Evolutionary conservation across 2,329 filamentous ascomycete genomes (phyloP), one percentile per base, ranked within the genome.

Genomic region (Alternaria hordeiaustralica): DNA sequence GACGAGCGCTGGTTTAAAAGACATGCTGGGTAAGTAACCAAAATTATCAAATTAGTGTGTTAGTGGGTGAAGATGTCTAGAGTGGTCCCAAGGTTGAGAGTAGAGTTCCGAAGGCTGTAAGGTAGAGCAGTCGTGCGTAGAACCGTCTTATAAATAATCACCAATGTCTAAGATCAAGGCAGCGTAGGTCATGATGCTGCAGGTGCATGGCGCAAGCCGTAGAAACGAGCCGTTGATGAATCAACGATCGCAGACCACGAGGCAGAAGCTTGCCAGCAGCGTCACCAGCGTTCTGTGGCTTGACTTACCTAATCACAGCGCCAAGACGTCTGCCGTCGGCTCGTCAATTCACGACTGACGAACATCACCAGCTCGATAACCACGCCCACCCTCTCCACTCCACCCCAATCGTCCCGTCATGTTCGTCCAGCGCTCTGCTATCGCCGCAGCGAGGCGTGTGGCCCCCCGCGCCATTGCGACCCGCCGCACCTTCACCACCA

Each of bases 1-100:
- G 51, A 97, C 80, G 41, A 91, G 80, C n/a, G 88, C 88, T 47
- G 88, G 85, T 55, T 73, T 76, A 66, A 77, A 80, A 18, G 72
- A 36, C 75, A 77, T 77, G 20, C 12, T 66, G 20, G n/a, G 4
- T 46, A 33, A n/a, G 15, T 44, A 13, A 11, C 25, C 11, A 41
- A n/a, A 44, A n/a, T 8, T 26, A 20, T 13, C 13, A 15, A 20
- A 6, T 18, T 12, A 21, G 33, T 55, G 26, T 13, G 20, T 46
- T 26, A 21, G 25, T 41, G n/a, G 36, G 20, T 23, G 18, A 50
- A 33, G 44, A 23, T 20, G 15, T 53, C 20, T 36, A 20, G 12
- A 46, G 43, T 15, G 8, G n/a, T 41, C 9, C 28, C 18, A 33
- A n/a, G 15, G n/a, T 33, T 18, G 47, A 50, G 47, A 50, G 25